Conservation (phyloP, 2,329 filamentous ascomycete genomes). For the Fusarium sp. region DNA sequence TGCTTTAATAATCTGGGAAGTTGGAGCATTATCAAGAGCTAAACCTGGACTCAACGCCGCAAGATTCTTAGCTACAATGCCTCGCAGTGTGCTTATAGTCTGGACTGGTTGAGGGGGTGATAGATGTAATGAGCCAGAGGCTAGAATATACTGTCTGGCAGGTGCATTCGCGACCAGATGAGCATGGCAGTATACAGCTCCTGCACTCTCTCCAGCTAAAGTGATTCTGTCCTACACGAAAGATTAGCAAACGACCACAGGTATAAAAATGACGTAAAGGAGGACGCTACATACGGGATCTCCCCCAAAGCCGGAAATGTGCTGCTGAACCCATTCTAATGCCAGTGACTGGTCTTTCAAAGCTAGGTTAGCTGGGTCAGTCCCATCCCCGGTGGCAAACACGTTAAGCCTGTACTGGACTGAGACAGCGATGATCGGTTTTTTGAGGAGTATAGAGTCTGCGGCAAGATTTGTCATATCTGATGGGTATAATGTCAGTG, state of each 20-base stretch:
- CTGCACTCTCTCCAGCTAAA: slow-evolving; percentile 62
- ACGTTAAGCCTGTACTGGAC: slow-evolving; percentile 49
- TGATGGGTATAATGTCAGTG: neutral
- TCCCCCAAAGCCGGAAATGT: slow-evolving; percentile 50
- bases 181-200: slow-evolving; percentile 62
- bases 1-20: slow-evolving; percentile 2
- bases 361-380: slow-evolving; percentile 56
- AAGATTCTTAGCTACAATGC: too few species aligned
- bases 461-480: slow-evolving; percentile 51
- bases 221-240: slow-evolving; percentile 56
- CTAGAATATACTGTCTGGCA: slow-evolving; percentile 53
- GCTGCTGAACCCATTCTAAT: slow-evolving; percentile 51
- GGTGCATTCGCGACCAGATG: slow-evolving; percentile 55
- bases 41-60: slow-evolving; percentile 43
- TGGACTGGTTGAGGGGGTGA: slow-evolving; percentile 57
- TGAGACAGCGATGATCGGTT: slow-evolving; percentile 38
- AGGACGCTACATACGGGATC: slow-evolving; percentile 36
- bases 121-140: slow-evolving; percentile 60
- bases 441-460: slow-evolving; percentile 52
- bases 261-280: neutral
- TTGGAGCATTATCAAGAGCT: neutral
- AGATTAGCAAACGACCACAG: rapidly evolving
- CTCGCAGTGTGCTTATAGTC: neutral
- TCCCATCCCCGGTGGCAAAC: slow-evolving; percentile 61
- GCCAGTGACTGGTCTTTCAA: slow-evolving; percentile 55